Base-by-base conservation (phyloP, 2,329 filamentous ascomycete genomes). In the Cordyceps fumosorosea region DNA sequence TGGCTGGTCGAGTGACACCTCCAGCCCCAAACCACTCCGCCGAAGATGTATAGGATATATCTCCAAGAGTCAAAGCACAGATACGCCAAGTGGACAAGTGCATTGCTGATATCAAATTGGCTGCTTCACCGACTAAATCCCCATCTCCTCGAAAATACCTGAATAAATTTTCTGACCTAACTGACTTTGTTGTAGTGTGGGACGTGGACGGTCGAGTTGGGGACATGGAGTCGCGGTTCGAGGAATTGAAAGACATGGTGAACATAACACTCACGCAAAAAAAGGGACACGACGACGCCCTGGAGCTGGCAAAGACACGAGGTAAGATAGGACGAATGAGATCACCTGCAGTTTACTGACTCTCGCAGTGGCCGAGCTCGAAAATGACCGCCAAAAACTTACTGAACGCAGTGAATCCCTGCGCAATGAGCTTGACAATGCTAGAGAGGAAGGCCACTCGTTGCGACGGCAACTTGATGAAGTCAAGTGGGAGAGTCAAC, bases 181-280 rank as follows among this genome's bases (percentile, higher is more conserved):
- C 78, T 68, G 75, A 72, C 40, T 84, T 79, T 75, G 66, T 83
- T 90, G 48, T 34, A 60, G 89, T 84, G 69, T 93, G 89, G 83
- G 91, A 97, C 72, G 86, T 92, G 67, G 88, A 92, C 68, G 84
- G 84, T 64, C 86, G 88, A 66, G 83, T 97, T 67, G 86, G 87
- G 65, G 83, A 86, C 64, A 88, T 97, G 76, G 90, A 96, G 69
- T 79, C 81, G 20, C 82, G 93, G 69, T 91, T 91, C 71, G 81
- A 83, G 54, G 80, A 83, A 63, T 80, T 98, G 65, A 88, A 89
- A 69, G 82, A 88, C 63, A 87, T 89, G 65, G 85, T 97, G 71
- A 85, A 86, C 63, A 82, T 82, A 37, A 87, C 89, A 24, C 81
- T 88, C 12, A 83, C 82, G 47, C 87, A 91, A 60, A 87, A 85